phyloP scores from a whole-genome alignment of 805 yeast species.

The Wilhelminamyces savonicus region DNA sequence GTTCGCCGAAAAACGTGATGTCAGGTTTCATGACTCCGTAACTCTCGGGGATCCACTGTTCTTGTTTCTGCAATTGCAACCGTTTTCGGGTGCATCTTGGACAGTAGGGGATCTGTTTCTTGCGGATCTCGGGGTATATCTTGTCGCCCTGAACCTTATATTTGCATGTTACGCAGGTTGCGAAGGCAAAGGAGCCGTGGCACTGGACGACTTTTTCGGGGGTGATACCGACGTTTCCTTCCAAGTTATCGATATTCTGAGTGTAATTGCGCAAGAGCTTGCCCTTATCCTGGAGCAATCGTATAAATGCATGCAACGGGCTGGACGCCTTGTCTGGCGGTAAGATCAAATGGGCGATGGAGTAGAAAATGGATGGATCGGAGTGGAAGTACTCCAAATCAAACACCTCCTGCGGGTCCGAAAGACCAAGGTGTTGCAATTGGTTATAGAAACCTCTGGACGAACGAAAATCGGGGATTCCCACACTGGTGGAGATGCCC shows the following conservation, averaged over 20 bases:
- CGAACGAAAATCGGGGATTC: conserved; percentile 90
- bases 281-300: conserved; percentile 64
- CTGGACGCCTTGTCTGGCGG: conserved; percentile 67
- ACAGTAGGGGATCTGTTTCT: conserved; percentile 62
- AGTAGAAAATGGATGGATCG: conserved; percentile 76
- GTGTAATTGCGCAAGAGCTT: conserved; percentile 81
- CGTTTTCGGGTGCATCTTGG: conserved; percentile 53
- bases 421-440: conserved; percentile 60
- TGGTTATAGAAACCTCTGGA: conserved; percentile 77
- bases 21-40: conserved; percentile 89
- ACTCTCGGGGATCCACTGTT: conserved; percentile 37
- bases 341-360: conserved; percentile 78
- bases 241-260: conserved; percentile 85
- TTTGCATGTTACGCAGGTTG: conserved; percentile 76
- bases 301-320: conserved; percentile 78
- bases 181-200: conserved; percentile 88
- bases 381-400: conserved; percentile 63
- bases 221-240: conserved; percentile 69
- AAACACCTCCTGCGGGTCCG: conserved; percentile 89
- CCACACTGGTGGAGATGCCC: conserved; percentile 83
- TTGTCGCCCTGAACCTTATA: conserved; percentile 59
- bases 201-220: conserved; percentile 73
- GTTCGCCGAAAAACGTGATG: conserved; percentile 87
- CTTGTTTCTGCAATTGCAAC: conserved; percentile 17
- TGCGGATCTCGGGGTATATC: conserved; percentile 54